Base-by-base conservation (phyloP, 2,329 filamentous ascomycete genomes). In the Colletotrichum noveboracense region DNA sequence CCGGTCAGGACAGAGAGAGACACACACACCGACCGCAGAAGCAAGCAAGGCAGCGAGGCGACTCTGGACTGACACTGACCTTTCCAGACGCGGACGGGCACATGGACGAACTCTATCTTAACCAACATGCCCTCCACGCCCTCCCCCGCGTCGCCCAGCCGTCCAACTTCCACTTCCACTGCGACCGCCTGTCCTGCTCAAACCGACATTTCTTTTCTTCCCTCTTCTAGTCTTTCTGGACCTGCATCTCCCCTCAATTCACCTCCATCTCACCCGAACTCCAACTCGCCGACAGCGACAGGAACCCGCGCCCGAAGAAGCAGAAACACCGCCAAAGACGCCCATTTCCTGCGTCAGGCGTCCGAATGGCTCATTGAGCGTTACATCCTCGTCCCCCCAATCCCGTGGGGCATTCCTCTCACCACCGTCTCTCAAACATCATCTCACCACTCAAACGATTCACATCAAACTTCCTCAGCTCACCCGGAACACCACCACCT, bases 11-110 rank as follows among this genome's bases (percentile, higher is more conserved):
- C 58, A 61, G 28, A 61, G 26, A 61, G 16, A 32, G 7, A 30
- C 28, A 12, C 16, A 48, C 28, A 58, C 24, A 58, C 43, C 43
- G n/a, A 52, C 43, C 43, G 43, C 43, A 52, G 43, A 52, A 52
- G 43, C 43, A 52, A 7, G 43, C 43, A 52, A 52, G 43, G 43
- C 43, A 10, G 43, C 43, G 18, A 64, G 60, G 60, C 56, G 71
- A 60, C 56, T 24, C 36, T 28, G 66, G 30, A 61, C 65, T 67
- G 64, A 75, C 74, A 75, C 60, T 75, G 74, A 75, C 74, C 74
- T 75, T 73, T 75, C 74, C 74, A 73, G 70, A 75, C 74, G 70
- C 70, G 74, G 74, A 64, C 58, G 70, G 65, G 70, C 74, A 64
- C 74, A 75, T 74, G 70, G 26, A 73, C 48, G 74, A 75, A 75